A percentile compares a stretch with the other conserved stretches of the same genome.
phyloP scores from a whole-genome alignment of 2,329 filamentous ascomycete species.

The Aspergillus japonicus region DNA sequence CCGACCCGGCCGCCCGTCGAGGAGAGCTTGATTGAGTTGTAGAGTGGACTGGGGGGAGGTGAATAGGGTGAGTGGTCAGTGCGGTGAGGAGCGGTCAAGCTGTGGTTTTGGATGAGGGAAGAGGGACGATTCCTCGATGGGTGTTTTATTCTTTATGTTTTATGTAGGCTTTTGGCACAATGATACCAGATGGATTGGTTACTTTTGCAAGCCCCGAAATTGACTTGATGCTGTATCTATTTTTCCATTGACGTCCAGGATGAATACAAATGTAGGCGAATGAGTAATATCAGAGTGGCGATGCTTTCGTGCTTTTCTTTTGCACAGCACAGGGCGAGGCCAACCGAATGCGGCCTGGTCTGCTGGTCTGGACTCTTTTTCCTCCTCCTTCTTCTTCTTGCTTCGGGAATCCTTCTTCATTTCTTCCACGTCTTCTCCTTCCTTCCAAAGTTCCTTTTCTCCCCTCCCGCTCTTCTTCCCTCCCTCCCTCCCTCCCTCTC shows the following conservation, averaged over 20 bases:
- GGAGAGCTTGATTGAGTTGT: conserved; percentile 35
- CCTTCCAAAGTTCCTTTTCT: not conserved
- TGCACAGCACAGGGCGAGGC: not conserved
- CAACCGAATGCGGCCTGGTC: conserved; percentile 5
- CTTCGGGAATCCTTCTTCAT: conserved; percentile 1
- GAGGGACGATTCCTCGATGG: conserved; percentile 1
- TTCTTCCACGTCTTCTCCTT: conserved; percentile 1
- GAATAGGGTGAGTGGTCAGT: not conserved
- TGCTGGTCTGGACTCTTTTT: not conserved
- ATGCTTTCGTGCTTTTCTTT: not conserved
- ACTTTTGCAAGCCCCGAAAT: conserved; percentile 19
- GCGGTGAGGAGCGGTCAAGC: not conserved
- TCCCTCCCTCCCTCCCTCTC: not conserved
- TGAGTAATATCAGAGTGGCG: not conserved
- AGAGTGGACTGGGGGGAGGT: not conserved
- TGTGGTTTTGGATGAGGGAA: not conserved
- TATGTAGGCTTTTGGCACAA: conserved; percentile 17
- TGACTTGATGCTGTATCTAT: conserved; percentile 12
- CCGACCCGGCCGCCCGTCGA: conserved; percentile 27
- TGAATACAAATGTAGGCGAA: not conserved
- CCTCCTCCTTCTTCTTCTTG: not conserved
- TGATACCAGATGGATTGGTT: conserved; percentile 29
- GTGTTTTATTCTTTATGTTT: conserved; percentile 4
- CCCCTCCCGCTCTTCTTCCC: conserved; percentile 1
- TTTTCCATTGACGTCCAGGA: not conserved